Evolutionary conservation across 371 early-diverging fungal genomes (phyloP).

Genomic region (Smittium mucronatum): DNA sequence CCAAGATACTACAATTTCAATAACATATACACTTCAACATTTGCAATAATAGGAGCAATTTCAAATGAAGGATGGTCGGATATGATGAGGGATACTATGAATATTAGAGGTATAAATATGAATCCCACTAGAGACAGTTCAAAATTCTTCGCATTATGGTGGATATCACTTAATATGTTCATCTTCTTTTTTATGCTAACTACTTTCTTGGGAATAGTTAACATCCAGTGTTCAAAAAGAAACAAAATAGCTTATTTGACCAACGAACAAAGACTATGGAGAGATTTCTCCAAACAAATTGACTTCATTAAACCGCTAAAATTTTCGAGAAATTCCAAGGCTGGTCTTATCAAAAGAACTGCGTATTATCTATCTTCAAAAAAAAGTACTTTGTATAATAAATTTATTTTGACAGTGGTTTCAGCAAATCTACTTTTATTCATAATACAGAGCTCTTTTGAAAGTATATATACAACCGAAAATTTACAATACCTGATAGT

Average conservation of each 20-base stretch:
- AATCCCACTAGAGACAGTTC: constrained; percentile 36
- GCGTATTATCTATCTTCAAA: not conserved
- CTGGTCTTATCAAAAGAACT: constrained; percentile 2
- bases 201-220: constrained; percentile 53
- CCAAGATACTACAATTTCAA: constrained; percentile 55
- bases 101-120: constrained; percentile 37
- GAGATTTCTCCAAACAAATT: constrained; percentile 50
- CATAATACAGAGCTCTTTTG: not conserved
- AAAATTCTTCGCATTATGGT: constrained; percentile 45
- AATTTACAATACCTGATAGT: constrained; percentile 49
- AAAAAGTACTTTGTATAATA: constrained; percentile 10
- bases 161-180: constrained; percentile 48
- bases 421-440: constrained; percentile 2
- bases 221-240: constrained; percentile 47
- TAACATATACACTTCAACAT: constrained; percentile 41
- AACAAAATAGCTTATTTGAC: constrained; percentile 53
- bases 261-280: constrained; percentile 53
- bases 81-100: constrained; percentile 44
- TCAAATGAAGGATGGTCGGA: constrained; percentile 62
- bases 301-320: constrained; percentile 45
- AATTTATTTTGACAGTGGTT: not conserved
- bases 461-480: not conserved
- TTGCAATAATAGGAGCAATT: constrained; percentile 49
- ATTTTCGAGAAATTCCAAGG: constrained; percentile 33
- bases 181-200: constrained; percentile 50